phyloP scores from a whole-genome alignment of 495 filamentous ascomycete species.

The Penicillium angulare region DNA sequence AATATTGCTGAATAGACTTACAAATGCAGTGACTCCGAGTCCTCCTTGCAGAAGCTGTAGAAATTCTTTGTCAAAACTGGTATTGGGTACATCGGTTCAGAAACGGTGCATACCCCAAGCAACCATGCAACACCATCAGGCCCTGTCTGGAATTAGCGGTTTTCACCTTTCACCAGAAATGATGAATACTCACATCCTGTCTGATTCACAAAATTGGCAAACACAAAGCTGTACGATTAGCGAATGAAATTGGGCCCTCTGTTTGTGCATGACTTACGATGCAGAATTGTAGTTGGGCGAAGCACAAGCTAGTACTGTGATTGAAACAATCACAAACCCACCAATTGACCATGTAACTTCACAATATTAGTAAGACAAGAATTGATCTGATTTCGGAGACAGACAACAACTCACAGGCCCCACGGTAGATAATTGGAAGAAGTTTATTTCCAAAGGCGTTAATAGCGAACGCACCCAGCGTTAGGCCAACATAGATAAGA shows the following conservation, averaged over 20 bases:
- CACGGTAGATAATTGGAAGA: conserved; percentile 62
- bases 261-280: conserved; percentile 44
- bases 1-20: conserved; percentile 8
- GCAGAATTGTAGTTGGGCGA: conserved; percentile 58
- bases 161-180: not conserved
- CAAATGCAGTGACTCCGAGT: conserved; percentile 58
- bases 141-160: conserved; percentile 33
- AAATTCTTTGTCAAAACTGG: conserved; percentile 2
- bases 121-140: conserved; percentile 61
- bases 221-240: conserved; percentile 51
- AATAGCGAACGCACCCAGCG: conserved; percentile 57
- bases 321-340: conserved; percentile 64
- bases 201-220: conserved; percentile 53
- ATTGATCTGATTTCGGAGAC: not conserved
- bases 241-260: conserved; percentile 32
- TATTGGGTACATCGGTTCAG: not conserved
- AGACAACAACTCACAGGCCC: conserved; percentile 32
- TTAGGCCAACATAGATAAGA: conserved; percentile 65
- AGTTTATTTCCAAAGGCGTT: conserved; percentile 64
- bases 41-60: conserved; percentile 53
- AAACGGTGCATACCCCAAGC: conserved; percentile 37
- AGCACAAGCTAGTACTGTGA: conserved; percentile 60
- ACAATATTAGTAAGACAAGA: conserved; percentile 6
- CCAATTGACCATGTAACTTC: conserved; percentile 61
- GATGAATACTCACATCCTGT: conserved; percentile 44